Conservation (phyloP, 164 flowering plant genomes). For the Berberis vulgaris region DNA sequence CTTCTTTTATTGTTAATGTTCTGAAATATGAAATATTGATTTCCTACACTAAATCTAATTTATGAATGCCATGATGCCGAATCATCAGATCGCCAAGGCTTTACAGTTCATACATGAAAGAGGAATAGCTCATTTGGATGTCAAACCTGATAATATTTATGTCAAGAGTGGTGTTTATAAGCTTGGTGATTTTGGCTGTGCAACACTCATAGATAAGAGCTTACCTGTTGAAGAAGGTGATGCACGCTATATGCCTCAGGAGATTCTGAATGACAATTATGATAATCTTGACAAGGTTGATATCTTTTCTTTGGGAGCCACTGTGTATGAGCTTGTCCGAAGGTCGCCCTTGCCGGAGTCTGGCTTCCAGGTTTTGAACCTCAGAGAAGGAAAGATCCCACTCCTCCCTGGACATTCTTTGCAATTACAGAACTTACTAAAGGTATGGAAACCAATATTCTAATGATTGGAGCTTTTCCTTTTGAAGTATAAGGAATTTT, state of each 20-base stretch:
- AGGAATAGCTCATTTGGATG: conserved; percentile 83
- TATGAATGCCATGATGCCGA: conserved; percentile 3
- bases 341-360: conserved; percentile 72
- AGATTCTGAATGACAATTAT: conserved; percentile 75
- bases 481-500: not conserved
- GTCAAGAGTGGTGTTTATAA: conserved; percentile 75
- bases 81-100: conserved; percentile 67
- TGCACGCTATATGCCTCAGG: conserved; percentile 95
- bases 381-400: conserved; percentile 70
- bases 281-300: conserved; percentile 88
- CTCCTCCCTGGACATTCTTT: conserved; percentile 86
- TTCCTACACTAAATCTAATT: not conserved
- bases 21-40: not conserved
- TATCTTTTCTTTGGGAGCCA: conserved; percentile 78
- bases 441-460: conserved; percentile 35
- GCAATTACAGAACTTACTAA: conserved; percentile 76
- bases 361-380: conserved; percentile 50
- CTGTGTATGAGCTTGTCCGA: conserved; percentile 70
- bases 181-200: conserved; percentile 98
- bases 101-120: conserved; percentile 68
- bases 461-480: not conserved
- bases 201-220: conserved; percentile 63
- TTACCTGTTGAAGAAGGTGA: conserved; percentile 94
- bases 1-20: not conserved
- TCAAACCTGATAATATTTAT: conserved; percentile 94